Evolutionary conservation across 2,329 filamentous ascomycete species (phyloP), one percentile per base, ranked within the genome.

Genomic region (Pleoardoris graminearum): DNA sequence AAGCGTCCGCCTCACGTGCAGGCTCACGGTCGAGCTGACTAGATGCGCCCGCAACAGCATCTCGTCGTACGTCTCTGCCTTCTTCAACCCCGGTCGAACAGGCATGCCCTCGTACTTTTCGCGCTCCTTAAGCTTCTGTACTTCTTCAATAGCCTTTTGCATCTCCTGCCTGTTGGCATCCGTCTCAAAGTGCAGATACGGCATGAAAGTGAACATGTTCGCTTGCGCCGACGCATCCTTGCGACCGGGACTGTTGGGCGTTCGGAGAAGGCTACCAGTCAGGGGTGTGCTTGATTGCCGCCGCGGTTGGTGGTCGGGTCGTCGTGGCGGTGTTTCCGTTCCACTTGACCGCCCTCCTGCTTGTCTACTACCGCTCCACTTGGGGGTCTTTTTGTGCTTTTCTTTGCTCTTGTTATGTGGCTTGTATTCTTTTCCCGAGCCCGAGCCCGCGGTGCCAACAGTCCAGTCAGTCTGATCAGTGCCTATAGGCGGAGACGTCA

Each of bases 121-220:
- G 1, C 51, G 51, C 14, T 64, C 58, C 43, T 63, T 68, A 11
- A 67, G 39, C 12, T 44, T 45, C 27, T 71, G 62, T 51, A 65
- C 74, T 60, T 45, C 70, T 23, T 74, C 67, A 32, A 82, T 85
- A 2, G 81, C 79, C 16, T 79, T 72, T 48, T 81, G 80, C 84
- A 87, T 85, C 58, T 79, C 78, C 46, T 75, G 73, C 8, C 82
- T 75, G 14, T 78, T 73, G 42, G 78, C 73, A 41, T 85, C 77
- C 0, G 83, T 85, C 61, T 87, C 85, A 45, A 85, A 87, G 62
- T 87, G 84, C 3, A 87, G 70, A 60, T 85, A 87, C 0, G 85
- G 85, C 82, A 87, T 85, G 71, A 85, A 80, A 54, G 79, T 57
- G 66, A 72, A 69, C 52, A 78, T 59, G 61, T 76, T 71, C 45